Base-by-base conservation (phyloP, 1,284 basidiomycete species). In the Trametes hirsuta region DNA sequence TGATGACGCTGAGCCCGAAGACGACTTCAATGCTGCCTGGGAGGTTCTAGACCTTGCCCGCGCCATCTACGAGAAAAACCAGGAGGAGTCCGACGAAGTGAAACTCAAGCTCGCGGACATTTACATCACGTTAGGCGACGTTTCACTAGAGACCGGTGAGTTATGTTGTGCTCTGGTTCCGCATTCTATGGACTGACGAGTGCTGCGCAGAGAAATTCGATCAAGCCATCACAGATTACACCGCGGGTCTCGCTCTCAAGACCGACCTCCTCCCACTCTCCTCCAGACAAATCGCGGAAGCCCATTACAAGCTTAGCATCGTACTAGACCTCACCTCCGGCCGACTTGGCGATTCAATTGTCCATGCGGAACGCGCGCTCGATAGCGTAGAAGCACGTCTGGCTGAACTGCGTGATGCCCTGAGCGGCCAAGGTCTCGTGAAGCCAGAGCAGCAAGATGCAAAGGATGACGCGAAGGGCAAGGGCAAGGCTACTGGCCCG, bases 21-120 rank as follows among this genome's bases (percentile, higher is more conserved):
- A 97, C 68, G 94, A 97, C 72, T 96, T 95, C 74, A 95, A 95
- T 67, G 94, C 94, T 34, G 93, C 94, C 12, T 97, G 94, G 94
- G 94, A 96, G 71, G 90, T 94, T 2, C 80, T 96, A 21, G 94
- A 97, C 68, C 86, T 95, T 55, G 94, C 94, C 18, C 82, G 93
- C 45, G 85, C 88, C 5, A 87, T 95, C 60, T 96, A 92, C 71
- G 84, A 87, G 65, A 91, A 88, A 72, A 81, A 84, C 63, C 80
- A 78, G 61, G 79, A 81, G 11, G 81, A 74, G 21, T 81, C 84
- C 53, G 87, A 90, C 30, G 81, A 82, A 57, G 73, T 83, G 34
- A 86, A 83, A 67, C 80, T 94, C 51, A 90, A 89, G 74, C 80
- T 95, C 44, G 91, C 93, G 4, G 94, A 96, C 66, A 91, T 89